These are phyloP conservation scores for Chaetoscypha palmicola DNA, from an alignment of 2,329 filamentous ascomycete species.

Conservation along the genomic window DNA sequence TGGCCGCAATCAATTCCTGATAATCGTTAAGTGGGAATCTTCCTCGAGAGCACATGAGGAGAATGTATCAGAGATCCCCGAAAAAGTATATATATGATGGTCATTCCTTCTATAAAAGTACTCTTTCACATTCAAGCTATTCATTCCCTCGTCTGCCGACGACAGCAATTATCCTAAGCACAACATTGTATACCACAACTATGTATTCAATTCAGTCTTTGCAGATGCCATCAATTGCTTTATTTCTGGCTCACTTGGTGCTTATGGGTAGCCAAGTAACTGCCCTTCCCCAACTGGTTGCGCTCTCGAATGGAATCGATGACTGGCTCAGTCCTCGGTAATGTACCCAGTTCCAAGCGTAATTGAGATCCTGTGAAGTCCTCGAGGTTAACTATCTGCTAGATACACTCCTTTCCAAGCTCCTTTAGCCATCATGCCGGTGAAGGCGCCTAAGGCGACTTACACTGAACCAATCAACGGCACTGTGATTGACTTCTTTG, in stretches of 20 bases:
- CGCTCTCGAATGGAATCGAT: not conserved
- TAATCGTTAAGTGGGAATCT: no score
- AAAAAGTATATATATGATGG: no score
- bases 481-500: slow-evolving; percentile 38
- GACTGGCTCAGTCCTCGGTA: slow-evolving; percentile 5
- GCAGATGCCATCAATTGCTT: not conserved
- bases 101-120: no score
- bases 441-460: slow-evolving; percentile 7
- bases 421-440: slow-evolving; percentile 14
- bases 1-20: no score
- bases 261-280: not conserved
- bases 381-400: not conserved
- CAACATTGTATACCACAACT: no score
- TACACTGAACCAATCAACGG: slow-evolving; percentile 16
- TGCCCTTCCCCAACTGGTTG: slow-evolving; percentile 1
- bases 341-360: not conserved
- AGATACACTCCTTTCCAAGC: slow-evolving; percentile 13
- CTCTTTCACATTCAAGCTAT: no score
- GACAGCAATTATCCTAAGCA: no score
- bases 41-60: no score
- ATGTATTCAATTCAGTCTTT: not conserved
- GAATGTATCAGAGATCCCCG: no score
- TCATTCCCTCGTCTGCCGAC: no score
- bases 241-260: not conserved
- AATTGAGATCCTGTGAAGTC: not conserved